Evolutionary conservation across 345 rosid genomes (phyloP), one percentile per base, ranked within the genome.

Genomic region (Draba incana): DNA sequence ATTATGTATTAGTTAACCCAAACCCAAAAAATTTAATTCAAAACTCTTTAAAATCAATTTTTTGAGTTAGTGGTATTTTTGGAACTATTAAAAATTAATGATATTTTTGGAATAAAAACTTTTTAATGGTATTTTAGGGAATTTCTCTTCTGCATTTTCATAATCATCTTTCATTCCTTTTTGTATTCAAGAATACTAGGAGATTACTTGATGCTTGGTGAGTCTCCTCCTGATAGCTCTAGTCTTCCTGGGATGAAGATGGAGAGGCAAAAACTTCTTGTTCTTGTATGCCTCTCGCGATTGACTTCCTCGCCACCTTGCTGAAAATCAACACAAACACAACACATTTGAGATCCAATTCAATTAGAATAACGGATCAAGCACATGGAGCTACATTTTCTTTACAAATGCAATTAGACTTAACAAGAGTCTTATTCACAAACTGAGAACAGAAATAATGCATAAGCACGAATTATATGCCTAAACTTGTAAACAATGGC

Each of bases 191-290:
- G 20, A 1, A 20, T 20, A 20, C 20, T 20, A 20, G 20, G 20
- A 20, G 20, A 1, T 0, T 20, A 20, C 20, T 1, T 20, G 20
- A 20, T 20, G 20, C 20, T 90, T 92, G 66, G 98, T 90, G 44
- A 92, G 97, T 79, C 84, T 84, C 66, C 98, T 84, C 48, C 97
- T 89, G 71, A 92, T 92, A 35, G 93, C 97, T 48, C 3, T 48
- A 48, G 30, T 92, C 90, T 92, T 92, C 88, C 90, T 92, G 64
- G 96, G 93, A 62, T 97, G 97, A 46, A 92, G 81, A 77, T 92
- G 97, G 5, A 92, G 97, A 1, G 98, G 98, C 80, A 90, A 61
- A 42, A 78, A 79, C 75, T 86, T 90, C 85, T 88, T 92, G 13
- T 76, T 88, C 85, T 86, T 84, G 76, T 85, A 92, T 3, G 73